A percentile compares a stretch with the other conserved stretches of the same genome.
Evolutionary conservation across 768 basidiomycete genomes (phyloP).

Genomic region (Sporobolomyces phaffii): DNA sequence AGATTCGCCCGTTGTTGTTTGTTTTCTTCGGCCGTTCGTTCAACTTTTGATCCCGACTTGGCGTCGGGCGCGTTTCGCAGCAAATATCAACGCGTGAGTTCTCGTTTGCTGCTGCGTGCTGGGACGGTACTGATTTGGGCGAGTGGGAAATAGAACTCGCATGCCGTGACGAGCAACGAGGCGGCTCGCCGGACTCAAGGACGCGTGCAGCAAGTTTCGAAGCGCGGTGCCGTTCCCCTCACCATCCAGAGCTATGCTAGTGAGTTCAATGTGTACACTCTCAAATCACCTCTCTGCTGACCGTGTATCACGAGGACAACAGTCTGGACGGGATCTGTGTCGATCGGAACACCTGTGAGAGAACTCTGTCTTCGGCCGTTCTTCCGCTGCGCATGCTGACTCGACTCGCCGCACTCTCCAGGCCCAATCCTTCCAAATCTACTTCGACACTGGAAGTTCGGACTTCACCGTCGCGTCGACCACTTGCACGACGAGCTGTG

Average conservation of each 20-base stretch:
- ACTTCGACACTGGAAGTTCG: constrained; percentile 47
- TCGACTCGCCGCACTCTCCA: neutral
- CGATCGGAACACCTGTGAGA: constrained; percentile 27
- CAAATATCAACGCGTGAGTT: constrained; percentile 25
- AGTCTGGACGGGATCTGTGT: constrained; percentile 30
- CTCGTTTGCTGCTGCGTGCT: too few relatives aligned
- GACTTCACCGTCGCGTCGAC: constrained; percentile 43
- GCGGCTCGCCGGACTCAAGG: neutral
- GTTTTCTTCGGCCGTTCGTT: neutral
- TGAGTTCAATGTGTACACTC: neutral
- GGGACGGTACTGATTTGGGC: neutral
- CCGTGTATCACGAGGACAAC: neutral
- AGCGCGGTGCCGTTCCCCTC: constrained; percentile 10
- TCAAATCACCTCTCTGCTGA: neutral
- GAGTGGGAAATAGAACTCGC: neutral
- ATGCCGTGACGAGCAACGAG: neutral
- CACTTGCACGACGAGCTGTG: constrained; percentile 24
- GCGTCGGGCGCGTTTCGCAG: constrained; percentile 7
- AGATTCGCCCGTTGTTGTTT: neutral
- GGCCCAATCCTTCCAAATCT: constrained; percentile 44
- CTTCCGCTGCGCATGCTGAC: neutral
- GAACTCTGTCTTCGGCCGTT: neutral
- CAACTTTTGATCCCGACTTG: neutral
- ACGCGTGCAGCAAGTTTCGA: constrained; percentile 2
- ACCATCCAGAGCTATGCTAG: neutral